These are phyloP conservation scores for Mycena pura DNA, from an alignment of 768 basidiomycete species.

Conservation along the genomic window DNA sequence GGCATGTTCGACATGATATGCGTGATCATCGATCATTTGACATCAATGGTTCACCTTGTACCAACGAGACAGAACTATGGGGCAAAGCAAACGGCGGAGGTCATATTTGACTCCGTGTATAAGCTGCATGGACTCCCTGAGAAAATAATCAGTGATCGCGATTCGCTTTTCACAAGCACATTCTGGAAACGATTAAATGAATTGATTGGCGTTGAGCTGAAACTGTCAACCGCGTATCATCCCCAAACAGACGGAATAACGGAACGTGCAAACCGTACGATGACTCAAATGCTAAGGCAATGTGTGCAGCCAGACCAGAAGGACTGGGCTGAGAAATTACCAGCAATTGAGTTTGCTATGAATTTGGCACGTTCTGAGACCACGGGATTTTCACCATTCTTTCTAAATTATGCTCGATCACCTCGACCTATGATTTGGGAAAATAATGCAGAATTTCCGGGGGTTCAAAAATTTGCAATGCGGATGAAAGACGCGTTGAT, in stretches of 20 bases:
- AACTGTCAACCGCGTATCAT: slow-evolving; percentile 8
- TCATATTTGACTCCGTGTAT: slow-evolving; percentile 26
- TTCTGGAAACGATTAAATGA: slow-evolving; percentile 5
- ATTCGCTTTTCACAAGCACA: not conserved
- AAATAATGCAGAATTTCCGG: not conserved
- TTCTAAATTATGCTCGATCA: slow-evolving; percentile 18
- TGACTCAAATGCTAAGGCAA: slow-evolving; percentile 17
- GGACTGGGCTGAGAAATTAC: too few relatives aligned
- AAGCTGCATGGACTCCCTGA: slow-evolving; percentile 27
- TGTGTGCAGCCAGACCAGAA: slow-evolving; percentile 7
- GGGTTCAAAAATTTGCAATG: slow-evolving; percentile 26
- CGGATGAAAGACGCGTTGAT: slow-evolving; percentile 26
- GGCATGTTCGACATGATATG: slow-evolving; percentile 33
- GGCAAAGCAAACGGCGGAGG: slow-evolving; percentile 27
- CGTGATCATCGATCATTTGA: slow-evolving; percentile 30
- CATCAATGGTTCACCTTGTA: slow-evolving; percentile 32
- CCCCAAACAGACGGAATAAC: slow-evolving; percentile 14
- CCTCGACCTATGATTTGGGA: slow-evolving; percentile 29
- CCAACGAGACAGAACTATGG: slow-evolving; percentile 28
- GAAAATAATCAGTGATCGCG: not conserved
- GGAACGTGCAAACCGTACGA: slow-evolving; percentile 4
- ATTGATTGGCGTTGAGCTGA: not conserved
- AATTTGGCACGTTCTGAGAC: too few relatives aligned
- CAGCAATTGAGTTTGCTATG: too few relatives aligned
- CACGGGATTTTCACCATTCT: too few relatives aligned